phyloP scores from a whole-genome alignment of 163 green algal species.

The Scenedesmus sp. region DNA sequence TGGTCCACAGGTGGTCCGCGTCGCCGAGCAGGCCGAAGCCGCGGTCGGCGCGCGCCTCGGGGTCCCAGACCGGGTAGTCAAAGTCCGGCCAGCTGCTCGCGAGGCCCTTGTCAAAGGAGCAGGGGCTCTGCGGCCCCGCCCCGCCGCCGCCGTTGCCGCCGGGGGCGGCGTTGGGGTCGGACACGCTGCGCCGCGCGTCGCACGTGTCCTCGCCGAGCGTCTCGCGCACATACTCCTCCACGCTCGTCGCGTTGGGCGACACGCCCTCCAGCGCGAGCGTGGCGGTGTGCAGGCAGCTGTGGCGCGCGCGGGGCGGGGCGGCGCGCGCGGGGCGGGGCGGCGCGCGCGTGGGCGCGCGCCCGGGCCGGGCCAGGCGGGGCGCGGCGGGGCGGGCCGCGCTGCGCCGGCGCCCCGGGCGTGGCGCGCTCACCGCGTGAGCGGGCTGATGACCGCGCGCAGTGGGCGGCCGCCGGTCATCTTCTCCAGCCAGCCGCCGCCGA shows the following conservation, averaged over 20 bases:
- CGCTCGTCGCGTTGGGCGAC: conserved; percentile 41
- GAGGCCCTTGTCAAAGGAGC: conserved; percentile 58
- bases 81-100: conserved; percentile 44
- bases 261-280: conserved; percentile 47
- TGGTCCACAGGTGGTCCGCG: conserved; percentile 62
- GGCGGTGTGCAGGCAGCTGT: conserved; percentile 63
- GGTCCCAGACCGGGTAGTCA: conserved; percentile 30
- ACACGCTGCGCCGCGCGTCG: conserved; percentile 57
- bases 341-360: no score
- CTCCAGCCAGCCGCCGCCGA: conserved; percentile 56
- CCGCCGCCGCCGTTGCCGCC: background rate
- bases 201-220: conserved; percentile 72
- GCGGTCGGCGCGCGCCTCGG: conserved; percentile 15
- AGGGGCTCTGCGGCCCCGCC: conserved; percentile 45
- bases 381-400: no score
- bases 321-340: no score
- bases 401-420: background rate
- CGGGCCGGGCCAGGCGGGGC: no score
- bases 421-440: conserved; percentile 48
- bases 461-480: conserved; percentile 51
- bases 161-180: background rate
- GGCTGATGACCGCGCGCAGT: conserved; percentile 52
- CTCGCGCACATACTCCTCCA: conserved; percentile 70
- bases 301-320: no score
- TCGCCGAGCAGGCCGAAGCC: conserved; percentile 50